A percentile compares a stretch with the other conserved stretches of the same genome.
These are phyloP conservation scores for Botrytis tulipae DNA, from an alignment of 2,329 filamentous ascomycete genomes.

Conservation along the genomic window DNA sequence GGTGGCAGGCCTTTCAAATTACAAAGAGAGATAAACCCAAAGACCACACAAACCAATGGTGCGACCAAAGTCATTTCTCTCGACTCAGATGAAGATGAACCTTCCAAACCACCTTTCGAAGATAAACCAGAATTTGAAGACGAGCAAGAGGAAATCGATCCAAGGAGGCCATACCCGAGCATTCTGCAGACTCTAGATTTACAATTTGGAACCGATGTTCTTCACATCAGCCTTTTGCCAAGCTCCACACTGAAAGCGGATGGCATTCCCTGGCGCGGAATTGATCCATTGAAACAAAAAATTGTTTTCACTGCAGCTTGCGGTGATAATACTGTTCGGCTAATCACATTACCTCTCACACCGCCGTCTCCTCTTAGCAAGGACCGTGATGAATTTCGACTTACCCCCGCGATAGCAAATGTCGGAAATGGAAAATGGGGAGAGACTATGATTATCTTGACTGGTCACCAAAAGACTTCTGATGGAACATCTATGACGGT, in stretches of 20 bases:
- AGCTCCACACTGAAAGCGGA: slow-evolving; percentile 50
- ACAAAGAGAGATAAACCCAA: slow-evolving; percentile 38
- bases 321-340: slow-evolving; percentile 54
- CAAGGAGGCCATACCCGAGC: slow-evolving; percentile 48
- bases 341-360: slow-evolving; percentile 59
- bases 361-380: slow-evolving; percentile 62
- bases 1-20: slow-evolving; percentile 60
- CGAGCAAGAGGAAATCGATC: slow-evolving; percentile 42
- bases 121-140: slow-evolving; percentile 61
- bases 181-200: slow-evolving; percentile 61
- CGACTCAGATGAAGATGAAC: slow-evolving; percentile 60
- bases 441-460: slow-evolving; percentile 54
- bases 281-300: slow-evolving; percentile 51
- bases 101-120: slow-evolving; percentile 42
- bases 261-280: slow-evolving; percentile 46
- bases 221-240: slow-evolving; percentile 56
- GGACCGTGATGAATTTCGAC: slow-evolving; percentile 50
- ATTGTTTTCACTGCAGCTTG: slow-evolving; percentile 63
- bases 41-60: slow-evolving; percentile 51
- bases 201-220: slow-evolving; percentile 54
- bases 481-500: slow-evolving; percentile 57
- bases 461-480: slow-evolving; percentile 52
- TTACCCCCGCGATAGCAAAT: slow-evolving; percentile 51
- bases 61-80: slow-evolving; percentile 59
- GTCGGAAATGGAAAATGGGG: slow-evolving; percentile 63